Conservation (phyloP, 441 rosid species). For the Omphalea diandra region DNA sequence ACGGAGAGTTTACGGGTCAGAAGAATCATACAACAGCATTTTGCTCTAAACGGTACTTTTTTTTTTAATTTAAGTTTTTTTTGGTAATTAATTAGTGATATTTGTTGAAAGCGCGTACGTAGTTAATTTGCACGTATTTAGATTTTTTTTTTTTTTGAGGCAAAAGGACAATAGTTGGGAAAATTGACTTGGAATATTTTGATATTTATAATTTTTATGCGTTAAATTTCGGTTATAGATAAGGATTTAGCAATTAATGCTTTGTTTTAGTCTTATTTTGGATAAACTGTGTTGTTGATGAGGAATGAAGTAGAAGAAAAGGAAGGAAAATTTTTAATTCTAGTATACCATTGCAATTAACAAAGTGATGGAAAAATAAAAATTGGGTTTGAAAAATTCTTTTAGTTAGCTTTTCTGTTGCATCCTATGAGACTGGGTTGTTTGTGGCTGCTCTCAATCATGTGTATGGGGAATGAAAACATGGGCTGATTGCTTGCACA, state of each 20-base stretch:
- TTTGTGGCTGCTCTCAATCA: no score
- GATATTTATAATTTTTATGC: neutral
- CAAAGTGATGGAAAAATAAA: neutral
- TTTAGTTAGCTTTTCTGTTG: neutral
- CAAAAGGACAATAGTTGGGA: neutral
- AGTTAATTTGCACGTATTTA: neutral
- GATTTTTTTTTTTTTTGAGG: no score
- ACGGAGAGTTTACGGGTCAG: conserved; percentile 68
- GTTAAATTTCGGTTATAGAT: neutral
- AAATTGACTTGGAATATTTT: neutral
- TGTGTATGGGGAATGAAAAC: no score
- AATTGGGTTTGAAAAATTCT: neutral
- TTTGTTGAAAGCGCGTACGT: neutral
- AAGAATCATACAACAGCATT: conserved; percentile 55
- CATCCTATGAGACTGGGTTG: no score
- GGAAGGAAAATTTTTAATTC: no score
- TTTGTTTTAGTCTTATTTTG: no score
- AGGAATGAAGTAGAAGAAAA: no score
- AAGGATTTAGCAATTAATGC: neutral
- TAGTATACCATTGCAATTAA: neutral
- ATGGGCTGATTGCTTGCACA: no score
- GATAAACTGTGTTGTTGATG: no score
- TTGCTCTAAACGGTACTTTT: conserved; percentile 49
- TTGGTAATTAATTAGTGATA: no score
- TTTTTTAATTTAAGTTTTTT: neutral